Evolutionary conservation across 371 early-diverging fungal genomes (phyloP).

Genomic region (Lichtheimia corymbifera): DNA sequence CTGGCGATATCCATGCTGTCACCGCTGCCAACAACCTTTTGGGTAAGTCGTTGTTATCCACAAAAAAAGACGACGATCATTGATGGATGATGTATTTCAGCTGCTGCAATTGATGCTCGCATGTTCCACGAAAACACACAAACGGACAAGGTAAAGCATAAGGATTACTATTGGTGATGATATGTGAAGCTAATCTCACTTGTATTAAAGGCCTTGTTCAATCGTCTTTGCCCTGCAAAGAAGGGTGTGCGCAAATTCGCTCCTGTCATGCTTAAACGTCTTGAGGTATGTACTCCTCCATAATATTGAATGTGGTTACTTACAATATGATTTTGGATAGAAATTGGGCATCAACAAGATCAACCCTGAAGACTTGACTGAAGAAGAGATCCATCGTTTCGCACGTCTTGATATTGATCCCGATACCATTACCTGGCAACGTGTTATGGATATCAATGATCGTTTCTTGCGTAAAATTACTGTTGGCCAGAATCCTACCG

Average conservation of each 20-base stretch:
- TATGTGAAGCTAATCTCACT: slow-evolving; percentile 18
- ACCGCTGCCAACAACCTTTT: slow-evolving; percentile 94
- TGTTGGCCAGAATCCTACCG: slow-evolving; percentile 85
- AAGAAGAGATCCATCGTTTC: slow-evolving; percentile 77
- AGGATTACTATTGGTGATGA: slow-evolving; percentile 17
- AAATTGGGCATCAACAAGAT: slow-evolving; percentile 85
- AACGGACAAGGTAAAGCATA: slow-evolving; percentile 54
- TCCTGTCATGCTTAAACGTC: slow-evolving; percentile 82
- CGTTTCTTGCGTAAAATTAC: slow-evolving; percentile 90
- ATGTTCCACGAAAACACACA: slow-evolving; percentile 96
- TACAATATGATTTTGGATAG: neutral
- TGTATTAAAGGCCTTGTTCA: slow-evolving; percentile 66
- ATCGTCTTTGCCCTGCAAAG: slow-evolving; percentile 85
- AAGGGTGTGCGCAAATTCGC: slow-evolving; percentile 84
- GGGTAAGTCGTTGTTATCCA: slow-evolving; percentile 8
- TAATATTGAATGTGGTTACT: neutral
- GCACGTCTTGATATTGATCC: slow-evolving; percentile 93
- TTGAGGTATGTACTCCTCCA: slow-evolving; percentile 40
- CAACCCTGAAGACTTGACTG: slow-evolving; percentile 74
- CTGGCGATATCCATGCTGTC: slow-evolving; percentile 97
- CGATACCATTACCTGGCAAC: slow-evolving; percentile 91
- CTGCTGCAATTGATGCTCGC: slow-evolving; percentile 97
- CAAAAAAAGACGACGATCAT: too few species aligned
- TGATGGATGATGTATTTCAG: slow-evolving; percentile 33
- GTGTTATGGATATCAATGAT: slow-evolving; percentile 95